These are phyloP conservation scores for Ilyonectria sp. DNA, from an alignment of 2,329 filamentous ascomycete species.

Conservation along the genomic window DNA sequence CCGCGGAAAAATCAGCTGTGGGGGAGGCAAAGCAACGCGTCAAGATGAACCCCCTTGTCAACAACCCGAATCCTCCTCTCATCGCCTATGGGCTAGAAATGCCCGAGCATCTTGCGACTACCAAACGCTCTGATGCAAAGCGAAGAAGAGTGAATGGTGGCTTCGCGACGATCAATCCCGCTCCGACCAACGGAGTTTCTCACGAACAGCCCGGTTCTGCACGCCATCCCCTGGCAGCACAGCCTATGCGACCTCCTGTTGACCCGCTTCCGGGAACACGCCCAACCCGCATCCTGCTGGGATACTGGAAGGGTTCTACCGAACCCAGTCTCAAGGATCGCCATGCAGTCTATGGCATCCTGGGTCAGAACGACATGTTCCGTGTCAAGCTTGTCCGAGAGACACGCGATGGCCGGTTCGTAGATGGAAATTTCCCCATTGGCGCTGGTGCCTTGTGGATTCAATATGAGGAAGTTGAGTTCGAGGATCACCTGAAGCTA, in stretches of 20 bases:
- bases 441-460: conserved; percentile 76
- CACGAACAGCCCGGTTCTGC: conserved; percentile 42
- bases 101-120: conserved; percentile 59
- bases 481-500: conserved; percentile 68
- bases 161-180: conserved; percentile 53
- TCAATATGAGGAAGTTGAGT: conserved; percentile 72
- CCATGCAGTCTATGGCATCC: conserved; percentile 75
- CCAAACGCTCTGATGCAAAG: conserved; percentile 60
- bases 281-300: conserved; percentile 71
- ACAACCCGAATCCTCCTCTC: conserved; percentile 56
- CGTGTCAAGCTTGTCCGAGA: conserved; percentile 73
- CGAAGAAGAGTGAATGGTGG: conserved; percentile 62
- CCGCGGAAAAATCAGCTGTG: conserved; percentile 60
- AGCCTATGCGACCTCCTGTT: conserved; percentile 32
- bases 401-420: conserved; percentile 71
- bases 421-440: conserved; percentile 72
- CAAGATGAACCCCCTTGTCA: conserved; percentile 58
- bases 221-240: conserved; percentile 40
- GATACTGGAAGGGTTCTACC: conserved; percentile 71
- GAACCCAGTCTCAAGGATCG: conserved; percentile 64
- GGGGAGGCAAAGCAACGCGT: conserved; percentile 63
- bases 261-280: conserved; percentile 67
- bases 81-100: conserved; percentile 68
- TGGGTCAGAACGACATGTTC: conserved; percentile 77
- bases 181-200: conserved; percentile 40